phyloP scores from a whole-genome alignment of 106 monocot species.

The Gastrodia elata region DNA sequence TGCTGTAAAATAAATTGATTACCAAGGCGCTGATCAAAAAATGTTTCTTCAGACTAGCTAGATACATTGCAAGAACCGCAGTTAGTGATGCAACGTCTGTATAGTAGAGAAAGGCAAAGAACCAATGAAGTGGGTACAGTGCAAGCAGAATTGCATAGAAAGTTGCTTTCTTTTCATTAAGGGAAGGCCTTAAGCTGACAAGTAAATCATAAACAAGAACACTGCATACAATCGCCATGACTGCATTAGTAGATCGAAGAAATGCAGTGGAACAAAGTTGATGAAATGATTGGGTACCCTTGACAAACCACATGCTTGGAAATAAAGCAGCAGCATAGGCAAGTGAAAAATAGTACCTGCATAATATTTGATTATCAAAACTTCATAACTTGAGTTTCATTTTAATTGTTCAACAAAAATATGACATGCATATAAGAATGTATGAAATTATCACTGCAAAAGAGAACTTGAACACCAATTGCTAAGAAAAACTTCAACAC shows the following conservation, averaged over 20 bases:
- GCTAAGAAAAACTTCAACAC: neutral
- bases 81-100: conserved; percentile 89
- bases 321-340: conserved; percentile 63
- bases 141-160: conserved; percentile 40
- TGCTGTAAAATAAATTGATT: conserved; percentile 8
- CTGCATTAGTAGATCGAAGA: conserved; percentile 76
- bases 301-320: conserved; percentile 50
- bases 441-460: neutral
- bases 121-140: conserved; percentile 88
- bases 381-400: conserved; percentile 12
- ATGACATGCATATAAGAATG: neutral
- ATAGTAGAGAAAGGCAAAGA: conserved; percentile 93
- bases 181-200: conserved; percentile 44
- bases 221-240: conserved; percentile 58
- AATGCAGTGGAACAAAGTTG: conserved; percentile 55
- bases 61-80: conserved; percentile 75
- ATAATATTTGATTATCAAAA: conserved; percentile 23
- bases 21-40: conserved; percentile 75
- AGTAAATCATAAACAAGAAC: conserved; percentile 70
- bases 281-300: conserved; percentile 23
- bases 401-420: neutral
- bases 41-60: conserved; percentile 53
- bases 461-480: neutral
- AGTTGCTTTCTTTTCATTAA: conserved; percentile 43
- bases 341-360: conserved; percentile 90